Evolutionary conservation across 2,329 filamentous ascomycete genomes (phyloP), one percentile per base, ranked within the genome.

Genomic region (Ophiostoma pallidulum): DNA sequence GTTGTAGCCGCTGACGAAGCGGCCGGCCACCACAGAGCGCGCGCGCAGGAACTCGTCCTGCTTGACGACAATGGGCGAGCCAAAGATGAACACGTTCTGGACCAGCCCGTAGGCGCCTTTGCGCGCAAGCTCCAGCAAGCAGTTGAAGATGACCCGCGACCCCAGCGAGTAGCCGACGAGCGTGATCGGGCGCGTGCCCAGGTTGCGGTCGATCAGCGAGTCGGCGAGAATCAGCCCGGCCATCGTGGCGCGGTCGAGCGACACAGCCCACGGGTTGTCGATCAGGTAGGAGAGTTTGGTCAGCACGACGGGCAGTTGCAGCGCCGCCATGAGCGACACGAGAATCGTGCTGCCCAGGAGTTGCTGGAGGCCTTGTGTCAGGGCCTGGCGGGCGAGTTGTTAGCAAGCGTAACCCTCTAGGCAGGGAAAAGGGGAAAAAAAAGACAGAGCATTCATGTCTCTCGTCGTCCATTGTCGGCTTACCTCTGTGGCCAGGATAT

Each of bases 211-310:
- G 51, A 94, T 86, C 29, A 98, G 71, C 0, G 91, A 96, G 64
- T 98, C 92, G 2, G 92, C 92, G 46, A 98, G 74, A 62, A 98
- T 94, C 40, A 95, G 75, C 3, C 92, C 92, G 8, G 91, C 87
- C 48, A 86, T 75, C 58, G 85, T 90, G 26, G 92, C 92, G 57
- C 92, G 81, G 58, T 92, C 88, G 42, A 95, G 77, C 2, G 92
- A 97, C n/a, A 96, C 90, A 22, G 85, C 88, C 92, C 92, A 98
- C 0, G 92, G 92, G 60, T 98, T 98, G 65, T 98, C 92, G 55
- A 98, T 96, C 18, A 98, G 75, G 60, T 98, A 98, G 1, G 91
- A 81, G 9, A 98, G 77, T 62, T 98, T 98, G 0, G 91, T 90
- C 38, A 98, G 70, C 24, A 96, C 83, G 36, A 98, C 78, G 3